Conservation (phyloP, 2,329 filamentous ascomycete genomes). For the Stachybotrys elegans region DNA sequence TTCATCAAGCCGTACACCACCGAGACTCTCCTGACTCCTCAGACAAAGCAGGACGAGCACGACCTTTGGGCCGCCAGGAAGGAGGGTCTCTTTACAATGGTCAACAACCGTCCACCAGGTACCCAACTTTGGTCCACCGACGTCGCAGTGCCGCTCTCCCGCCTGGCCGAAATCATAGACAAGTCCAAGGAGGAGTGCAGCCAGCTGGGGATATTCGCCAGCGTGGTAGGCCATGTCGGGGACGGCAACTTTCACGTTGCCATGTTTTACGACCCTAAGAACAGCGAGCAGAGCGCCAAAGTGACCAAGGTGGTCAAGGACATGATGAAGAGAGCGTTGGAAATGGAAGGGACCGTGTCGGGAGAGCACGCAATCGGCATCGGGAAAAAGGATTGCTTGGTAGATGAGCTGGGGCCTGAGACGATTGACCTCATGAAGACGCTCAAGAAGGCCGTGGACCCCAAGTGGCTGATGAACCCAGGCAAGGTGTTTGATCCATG, state of each 20-base stretch:
- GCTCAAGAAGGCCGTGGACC: slow-evolving; percentile 68
- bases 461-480: slow-evolving; percentile 42
- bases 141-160: slow-evolving; percentile 67
- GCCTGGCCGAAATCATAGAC: slow-evolving; percentile 64
- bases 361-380: slow-evolving; percentile 67
- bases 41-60: slow-evolving; percentile 4
- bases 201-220: slow-evolving; percentile 56
- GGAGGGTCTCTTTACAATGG: slow-evolving; percentile 64
- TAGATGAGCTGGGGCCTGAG: slow-evolving; percentile 58
- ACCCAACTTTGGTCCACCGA: slow-evolving; percentile 54
- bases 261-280: slow-evolving; percentile 26
- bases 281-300: slow-evolving; percentile 46
- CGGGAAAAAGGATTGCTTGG: slow-evolving; percentile 53
- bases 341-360: slow-evolving; percentile 67
- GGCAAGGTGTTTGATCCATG: slow-evolving; percentile 11
- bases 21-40: neutral
- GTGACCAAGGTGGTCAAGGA: slow-evolving; percentile 57
- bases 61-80: slow-evolving; percentile 63
- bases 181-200: slow-evolving; percentile 54
- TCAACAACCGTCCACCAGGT: slow-evolving; percentile 44
- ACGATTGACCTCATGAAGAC: slow-evolving; percentile 64
- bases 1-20: neutral
- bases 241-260: slow-evolving; percentile 70
- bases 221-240: slow-evolving; percentile 69
- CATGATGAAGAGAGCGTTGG: slow-evolving; percentile 66